Evolutionary conservation across 2,329 filamentous ascomycete genomes (phyloP), one percentile per base, ranked within the genome.

Genomic region (Macrophomina tecta): DNA sequence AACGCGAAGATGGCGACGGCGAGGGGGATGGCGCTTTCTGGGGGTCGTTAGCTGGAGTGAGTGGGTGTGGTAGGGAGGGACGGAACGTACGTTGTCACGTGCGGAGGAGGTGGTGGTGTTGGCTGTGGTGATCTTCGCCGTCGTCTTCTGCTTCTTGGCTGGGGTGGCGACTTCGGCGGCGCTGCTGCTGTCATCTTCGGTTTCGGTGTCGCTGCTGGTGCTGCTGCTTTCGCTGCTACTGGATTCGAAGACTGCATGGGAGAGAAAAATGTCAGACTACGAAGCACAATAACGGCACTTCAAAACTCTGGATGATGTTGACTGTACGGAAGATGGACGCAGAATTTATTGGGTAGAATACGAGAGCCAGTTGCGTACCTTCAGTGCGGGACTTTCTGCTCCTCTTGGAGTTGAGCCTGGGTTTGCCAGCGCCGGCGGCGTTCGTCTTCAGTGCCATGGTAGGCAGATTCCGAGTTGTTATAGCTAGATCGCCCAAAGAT

Each of bases 331-430:
- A 38, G 1, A 38, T 8, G 36, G 36, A 38, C 4, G 36, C 18
- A 49, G 34, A 42, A 48, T 23, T 23, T 6, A 14, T 6, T 1
- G n/a, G 32, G 46, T 8, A 36, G 46, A 28, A 32, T 30, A n/a
- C 14, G 49, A 18, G 18, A 46, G n/a, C 2, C 9, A 23, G n/a
- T 36, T 23, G n/a, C 51, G n/a, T 58, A 65, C 63, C n/a, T 32
- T 56, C 51, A 9, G 63, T 65, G 38, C 63, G 49, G n/a, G 52
- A 58, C 42, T 65, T 65, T 34, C 63, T 45, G 42, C 42, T 58
- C 42, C 58, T 42, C 16, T 49, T 64, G 6, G 58, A 23, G 30
- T 36, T 62, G 14, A 49, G 58, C 9, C 40, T 62, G 9, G 58
- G 58, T 38, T 49, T 62, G 16, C n/a, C 28, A 30, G 30, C 58